These are phyloP conservation scores for Stygiomarasmius scandens DNA, from an alignment of 1,284 basidiomycete genomes.

Conservation along the genomic window DNA sequence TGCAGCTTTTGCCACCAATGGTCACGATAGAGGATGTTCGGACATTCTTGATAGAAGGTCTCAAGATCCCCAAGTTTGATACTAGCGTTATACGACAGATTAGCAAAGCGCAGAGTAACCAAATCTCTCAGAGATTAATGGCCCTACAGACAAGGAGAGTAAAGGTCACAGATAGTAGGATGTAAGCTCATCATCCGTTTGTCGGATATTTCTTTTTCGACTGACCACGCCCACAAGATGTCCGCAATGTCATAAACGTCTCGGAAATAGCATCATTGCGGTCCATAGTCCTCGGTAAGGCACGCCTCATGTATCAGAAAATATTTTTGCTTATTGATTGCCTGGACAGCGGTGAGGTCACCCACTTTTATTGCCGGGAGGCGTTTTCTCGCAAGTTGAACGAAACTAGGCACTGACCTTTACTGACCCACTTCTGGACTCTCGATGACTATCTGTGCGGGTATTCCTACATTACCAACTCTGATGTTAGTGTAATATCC, in stretches of 20 bases:
- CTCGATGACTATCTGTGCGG: neutral
- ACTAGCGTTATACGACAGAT: conserved; percentile 69
- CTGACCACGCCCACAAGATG: conserved; percentile 59
- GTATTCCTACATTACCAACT: no score
- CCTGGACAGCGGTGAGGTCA: conserved; percentile 80
- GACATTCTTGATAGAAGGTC: conserved; percentile 78
- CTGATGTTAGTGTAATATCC: no score
- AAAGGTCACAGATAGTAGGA: conserved; percentile 88
- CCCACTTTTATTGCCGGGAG: conserved; percentile 92
- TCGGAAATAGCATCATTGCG: conserved; percentile 94
- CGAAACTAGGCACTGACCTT: conserved; percentile 34
- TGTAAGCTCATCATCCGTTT: no score
- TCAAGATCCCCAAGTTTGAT: conserved; percentile 71
- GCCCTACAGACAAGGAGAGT: conserved; percentile 80
- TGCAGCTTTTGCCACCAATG: conserved; percentile 87
- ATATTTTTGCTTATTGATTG: conserved; percentile 11
- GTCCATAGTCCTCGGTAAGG: conserved; percentile 83
- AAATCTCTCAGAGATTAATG: conserved; percentile 74
- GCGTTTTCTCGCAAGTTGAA: conserved; percentile 67
- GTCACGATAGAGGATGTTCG: conserved; percentile 80
- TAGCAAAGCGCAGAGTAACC: conserved; percentile 70
- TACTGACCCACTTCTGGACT: conserved; percentile 19
- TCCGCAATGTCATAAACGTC: conserved; percentile 92
- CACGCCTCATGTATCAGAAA: neutral
- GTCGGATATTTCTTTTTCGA: no score